Evolutionary conservation across 495 filamentous ascomycete genomes (phyloP), one percentile per base, ranked within the genome.

Genomic region (Geoglossum glabrum): DNA sequence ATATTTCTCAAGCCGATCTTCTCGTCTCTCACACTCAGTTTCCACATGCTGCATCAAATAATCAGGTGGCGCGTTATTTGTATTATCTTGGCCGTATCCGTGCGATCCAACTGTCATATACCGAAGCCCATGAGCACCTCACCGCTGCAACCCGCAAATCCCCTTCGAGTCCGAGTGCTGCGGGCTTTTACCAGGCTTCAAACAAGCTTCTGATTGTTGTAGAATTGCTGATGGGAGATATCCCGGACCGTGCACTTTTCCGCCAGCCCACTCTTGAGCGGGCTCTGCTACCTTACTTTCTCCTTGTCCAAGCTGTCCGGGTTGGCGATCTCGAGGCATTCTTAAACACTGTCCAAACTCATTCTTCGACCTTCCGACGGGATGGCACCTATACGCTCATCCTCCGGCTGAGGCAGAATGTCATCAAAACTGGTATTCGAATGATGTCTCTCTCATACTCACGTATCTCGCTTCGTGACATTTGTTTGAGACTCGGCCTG

Each of bases 401-500:
- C 67, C 77, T 96, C 60, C 87, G 92, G 50, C 76, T 98, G 40
- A 81, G 92, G 55, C 92, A 98, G 68, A 97, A 97, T 70, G 92
- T 98, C 68, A 97, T 98, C 80, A 95, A 95, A 74, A 98, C 92
- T 34, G 92, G 92, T 63, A 92, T 98, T 62, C 87, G 92, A 61
- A 96, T 95, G 87, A 95, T 98, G 82, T 95, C 90, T 30, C 74
- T 98, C 65, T 92, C 88, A 55, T 98, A 98, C 72, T 94, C 90
- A 55, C 83, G 89, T 58, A 98, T 98, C 66, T 95, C 89, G n/a
- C 77, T 98, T 49, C 81, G 92, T 56, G 92, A 98, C 66, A 98
- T 98, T 61, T 97, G 93, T 73, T 86, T 96, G 60, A 85, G 92
- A 50, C 76, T 98, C 56, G 84, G 87, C 45, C 72, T 98, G n/a